These are phyloP conservation scores for Vachellia pachyceras DNA, from an alignment of 306 rosid species.

Conservation along the genomic window DNA sequence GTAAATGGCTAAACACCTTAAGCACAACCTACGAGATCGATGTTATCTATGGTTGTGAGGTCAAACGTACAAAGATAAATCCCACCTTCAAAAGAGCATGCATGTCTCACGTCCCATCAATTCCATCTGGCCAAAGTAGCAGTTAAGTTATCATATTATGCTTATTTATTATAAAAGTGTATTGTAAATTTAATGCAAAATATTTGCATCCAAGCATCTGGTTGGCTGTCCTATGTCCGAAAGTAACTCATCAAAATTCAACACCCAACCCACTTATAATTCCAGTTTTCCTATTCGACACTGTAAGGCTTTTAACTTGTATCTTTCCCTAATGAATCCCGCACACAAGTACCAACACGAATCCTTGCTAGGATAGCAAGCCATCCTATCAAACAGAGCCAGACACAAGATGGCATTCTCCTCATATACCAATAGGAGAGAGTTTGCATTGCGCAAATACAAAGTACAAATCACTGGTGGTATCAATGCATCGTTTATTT, in stretches of 20 bases:
- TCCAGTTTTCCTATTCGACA: slow-evolving; percentile 6
- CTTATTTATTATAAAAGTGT: slow-evolving; percentile 13
- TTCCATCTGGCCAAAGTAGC: slow-evolving; percentile 69
- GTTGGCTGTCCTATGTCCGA: not conserved
- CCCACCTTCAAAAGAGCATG: slow-evolving; percentile 67
- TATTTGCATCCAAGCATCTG: not conserved
- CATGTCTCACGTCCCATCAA: slow-evolving; percentile 76
- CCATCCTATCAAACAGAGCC: not conserved
- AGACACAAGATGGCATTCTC: not conserved
- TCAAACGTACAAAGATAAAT: slow-evolving; percentile 42
- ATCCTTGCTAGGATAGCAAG: not conserved
- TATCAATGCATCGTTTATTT: not conserved
- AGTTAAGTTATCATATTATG: slow-evolving; percentile 48
- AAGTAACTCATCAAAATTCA: slow-evolving; percentile 18
- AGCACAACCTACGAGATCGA: not conserved
- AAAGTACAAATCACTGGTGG: not conserved
- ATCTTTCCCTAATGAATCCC: not conserved
- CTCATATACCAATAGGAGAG: not conserved
- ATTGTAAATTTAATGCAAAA: slow-evolving; percentile 12
- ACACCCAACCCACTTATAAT: not conserved
- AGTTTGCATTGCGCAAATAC: not conserved
- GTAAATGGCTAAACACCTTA: not conserved
- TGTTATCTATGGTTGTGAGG: slow-evolving; percentile 31
- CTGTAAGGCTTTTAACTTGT: not conserved
- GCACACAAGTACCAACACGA: not conserved